Base-by-base conservation (phyloP, 2,329 filamentous ascomycete species). In the Neocucurbitaria cava region DNA sequence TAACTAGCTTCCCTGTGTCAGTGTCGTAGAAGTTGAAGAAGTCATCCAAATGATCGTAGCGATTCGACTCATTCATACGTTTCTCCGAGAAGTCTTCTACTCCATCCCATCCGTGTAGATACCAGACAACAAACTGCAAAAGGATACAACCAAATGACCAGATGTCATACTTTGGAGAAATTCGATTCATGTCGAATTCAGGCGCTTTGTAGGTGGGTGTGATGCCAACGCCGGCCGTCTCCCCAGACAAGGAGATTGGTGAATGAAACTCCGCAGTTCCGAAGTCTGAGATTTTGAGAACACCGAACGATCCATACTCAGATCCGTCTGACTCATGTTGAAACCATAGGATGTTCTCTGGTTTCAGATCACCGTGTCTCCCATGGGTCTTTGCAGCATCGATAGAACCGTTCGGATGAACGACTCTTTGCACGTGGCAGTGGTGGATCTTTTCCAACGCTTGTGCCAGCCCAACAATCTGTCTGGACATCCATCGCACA, bases 171-270 rank as follows among this genome's bases (percentile, higher is more conserved):
- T 54, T 58, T 3, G 75, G 69, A 18, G 69, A 77, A 1, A 77
- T 68, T 3, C 59, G 59, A 3, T 41, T 40, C 0, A 49, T n/a
- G 3, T 69, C 67, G 20, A 70, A 69, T 20, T 79, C 78, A 3
- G 78, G 78, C 0, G 77, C 73, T 17, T 69, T 68, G 23, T 79
- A 79, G 0, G 77, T 77, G 4, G 66, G 69, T 0, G 70, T 49
- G 20, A 31, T 30, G 18, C 46, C 40, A 31, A 35, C 10, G 20
- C 2, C 49, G 38, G 13, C 15, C 64, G 5, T 45, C 52, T 1
- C 64, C 61, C 7, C 63, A 28, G 1, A 67, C 53, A 9, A 56
- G 57, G 72, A 73, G 1, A 69, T 64, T 46, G 62, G 54, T 5
- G 68, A 56, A 49, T 77, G 74, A 9, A 77, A 68, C n/a, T 66